Percentiles rank a stretch among this genome's conserved stretches.
Conservation (phyloP, 2,329 filamentous ascomycete genomes). For the Amphichorda felina region DNA sequence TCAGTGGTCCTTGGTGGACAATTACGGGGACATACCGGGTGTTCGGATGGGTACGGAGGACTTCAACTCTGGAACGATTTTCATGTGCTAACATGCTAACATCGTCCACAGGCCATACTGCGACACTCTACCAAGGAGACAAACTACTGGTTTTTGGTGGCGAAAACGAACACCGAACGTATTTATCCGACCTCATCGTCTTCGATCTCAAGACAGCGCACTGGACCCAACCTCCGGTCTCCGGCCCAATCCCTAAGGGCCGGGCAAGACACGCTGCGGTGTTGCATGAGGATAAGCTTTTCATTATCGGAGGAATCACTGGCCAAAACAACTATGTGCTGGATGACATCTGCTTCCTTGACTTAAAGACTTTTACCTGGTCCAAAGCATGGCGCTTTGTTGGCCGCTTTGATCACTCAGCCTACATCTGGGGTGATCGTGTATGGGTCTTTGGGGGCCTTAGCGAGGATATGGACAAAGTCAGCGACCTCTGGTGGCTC, state of each 20-base stretch:
- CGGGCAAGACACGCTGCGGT: slow-evolving; percentile 88
- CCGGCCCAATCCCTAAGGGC: slow-evolving; percentile 76
- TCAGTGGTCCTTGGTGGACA: slow-evolving; percentile 93
- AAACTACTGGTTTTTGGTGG: slow-evolving; percentile 97
- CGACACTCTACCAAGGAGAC: slow-evolving; percentile 83
- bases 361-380: slow-evolving; percentile 97
- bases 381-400: slow-evolving; percentile 94
- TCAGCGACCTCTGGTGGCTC: slow-evolving; percentile 93
- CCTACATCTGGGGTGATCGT: slow-evolving; percentile 81
- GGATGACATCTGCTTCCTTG: slow-evolving; percentile 93
- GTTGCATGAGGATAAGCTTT: slow-evolving; percentile 91
- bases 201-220: slow-evolving; percentile 90
- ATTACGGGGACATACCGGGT: slow-evolving; percentile 95
- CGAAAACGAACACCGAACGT: slow-evolving; percentile 94
- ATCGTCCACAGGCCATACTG: slow-evolving; percentile 65
- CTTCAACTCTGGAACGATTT: neutral
- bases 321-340: slow-evolving; percentile 85
- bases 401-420: slow-evolving; percentile 86
- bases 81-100: neutral
- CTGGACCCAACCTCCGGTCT: slow-evolving; percentile 86
- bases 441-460: slow-evolving; percentile 96
- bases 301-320: slow-evolving; percentile 90
- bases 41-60: slow-evolving; percentile 77
- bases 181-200: slow-evolving; percentile 89
- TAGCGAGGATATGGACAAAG: slow-evolving; percentile 93